These are phyloP conservation scores for Aspergillus persii DNA, from an alignment of 2,329 filamentous ascomycete species.

Conservation along the genomic window DNA sequence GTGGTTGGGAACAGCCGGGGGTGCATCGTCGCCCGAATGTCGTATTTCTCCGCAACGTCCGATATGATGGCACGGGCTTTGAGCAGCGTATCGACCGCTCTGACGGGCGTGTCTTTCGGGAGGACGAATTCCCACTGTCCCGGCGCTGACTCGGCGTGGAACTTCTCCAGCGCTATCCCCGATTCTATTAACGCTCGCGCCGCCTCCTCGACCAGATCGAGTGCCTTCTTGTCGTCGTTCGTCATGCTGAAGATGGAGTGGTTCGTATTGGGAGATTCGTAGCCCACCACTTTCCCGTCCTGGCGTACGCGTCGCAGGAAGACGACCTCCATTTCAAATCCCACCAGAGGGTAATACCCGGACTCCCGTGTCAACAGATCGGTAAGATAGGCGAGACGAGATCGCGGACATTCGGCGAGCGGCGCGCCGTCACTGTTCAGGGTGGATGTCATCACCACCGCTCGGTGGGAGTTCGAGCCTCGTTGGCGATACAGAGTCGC, in stretches of 20 bases:
- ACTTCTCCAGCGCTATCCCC: conserved; percentile 24
- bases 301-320: conserved; percentile 53
- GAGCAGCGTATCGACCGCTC: conserved; percentile 24
- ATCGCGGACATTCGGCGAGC: conserved; percentile 2
- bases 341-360: conserved; percentile 47
- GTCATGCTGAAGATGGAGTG: conserved; percentile 61
- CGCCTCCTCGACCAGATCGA: conserved; percentile 32
- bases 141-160: conserved; percentile 25
- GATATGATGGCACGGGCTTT: conserved; percentile 23
- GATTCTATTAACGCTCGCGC: conserved; percentile 11
- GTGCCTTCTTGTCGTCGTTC: conserved; percentile 53
- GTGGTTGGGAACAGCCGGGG: conserved; percentile 17
- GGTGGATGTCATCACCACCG: background rate
- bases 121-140: conserved; percentile 31
- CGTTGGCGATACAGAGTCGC: background rate
- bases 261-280: conserved; percentile 55
- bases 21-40: conserved; percentile 22
- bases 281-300: conserved; percentile 20
- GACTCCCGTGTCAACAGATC: background rate
- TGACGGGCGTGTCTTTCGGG: conserved; percentile 18
- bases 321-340: conserved; percentile 75
- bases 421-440: background rate
- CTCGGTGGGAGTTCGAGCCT: background rate
- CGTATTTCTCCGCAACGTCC: conserved; percentile 10
- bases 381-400: background rate